phyloP scores from a whole-genome alignment of 2,329 filamentous ascomycete genomes.

The Diaporthe citrichinensis region DNA sequence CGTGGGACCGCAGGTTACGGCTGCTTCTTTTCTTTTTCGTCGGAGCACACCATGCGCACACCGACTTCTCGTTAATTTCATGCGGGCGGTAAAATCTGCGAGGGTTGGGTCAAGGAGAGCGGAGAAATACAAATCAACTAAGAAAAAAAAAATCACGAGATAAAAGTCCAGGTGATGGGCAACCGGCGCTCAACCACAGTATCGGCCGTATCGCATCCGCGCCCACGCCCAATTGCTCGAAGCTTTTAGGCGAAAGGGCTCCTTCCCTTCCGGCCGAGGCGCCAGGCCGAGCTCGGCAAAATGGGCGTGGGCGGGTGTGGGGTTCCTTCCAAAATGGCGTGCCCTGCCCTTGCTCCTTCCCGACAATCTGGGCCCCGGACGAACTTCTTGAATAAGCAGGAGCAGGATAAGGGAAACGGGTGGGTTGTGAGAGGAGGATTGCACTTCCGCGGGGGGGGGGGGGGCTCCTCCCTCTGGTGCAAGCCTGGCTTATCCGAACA shows the following conservation, averaged over 20 bases:
- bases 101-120: background rate
- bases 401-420: background rate
- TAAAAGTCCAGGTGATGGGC: background rate
- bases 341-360: constrained; percentile 12
- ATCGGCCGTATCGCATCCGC: background rate
- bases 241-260: constrained; percentile 28
- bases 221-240: background rate
- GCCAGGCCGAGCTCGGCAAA: constrained; percentile 26
- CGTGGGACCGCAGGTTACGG: constrained; percentile 5
- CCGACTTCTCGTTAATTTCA: constrained; percentile 6
- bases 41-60: constrained; percentile 19
- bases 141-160: background rate
- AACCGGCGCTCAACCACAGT: background rate
- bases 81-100: constrained; percentile 2
- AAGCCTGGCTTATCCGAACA: constrained; percentile 5
- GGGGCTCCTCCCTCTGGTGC: too few relatives aligned
- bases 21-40: constrained; percentile 1
- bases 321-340: constrained; percentile 2
- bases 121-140: background rate
- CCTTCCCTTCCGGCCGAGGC: constrained; percentile 25
- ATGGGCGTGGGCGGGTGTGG: constrained; percentile 13
- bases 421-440: background rate
- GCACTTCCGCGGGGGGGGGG: too few relatives aligned
- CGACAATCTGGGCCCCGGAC: constrained; percentile 30
- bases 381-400: constrained; percentile 31